phyloP scores from a whole-genome alignment of 768 basidiomycete species.

The Lentinula sp. region DNA sequence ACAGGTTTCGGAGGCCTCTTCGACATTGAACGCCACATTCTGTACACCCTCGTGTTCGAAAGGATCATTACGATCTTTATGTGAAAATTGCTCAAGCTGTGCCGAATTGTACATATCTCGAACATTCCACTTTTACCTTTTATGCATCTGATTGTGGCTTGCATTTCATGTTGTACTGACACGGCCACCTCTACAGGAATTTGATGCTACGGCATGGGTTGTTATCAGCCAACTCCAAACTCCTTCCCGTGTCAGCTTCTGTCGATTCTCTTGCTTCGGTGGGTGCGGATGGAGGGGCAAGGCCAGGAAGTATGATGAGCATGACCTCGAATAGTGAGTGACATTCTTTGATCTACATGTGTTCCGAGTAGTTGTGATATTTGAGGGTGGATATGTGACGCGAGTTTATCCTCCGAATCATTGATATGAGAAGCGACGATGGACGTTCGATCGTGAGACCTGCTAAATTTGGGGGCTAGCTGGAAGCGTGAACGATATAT shows the following conservation, averaged over 20 bases:
- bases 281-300: slow-evolving; percentile 10
- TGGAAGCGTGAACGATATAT: background rate
- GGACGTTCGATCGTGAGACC: no score
- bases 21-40: background rate
- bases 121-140: background rate
- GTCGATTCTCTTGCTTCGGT: slow-evolving; percentile 7
- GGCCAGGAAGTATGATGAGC: slow-evolving; percentile 30
- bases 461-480: no score
- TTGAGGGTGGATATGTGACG: background rate
- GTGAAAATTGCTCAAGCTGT: background rate
- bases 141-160: background rate
- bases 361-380: background rate
- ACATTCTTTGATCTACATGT: background rate
- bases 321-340: slow-evolving; percentile 27
- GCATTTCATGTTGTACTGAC: background rate
- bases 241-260: slow-evolving; percentile 31
- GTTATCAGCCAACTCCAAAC: slow-evolving; percentile 59
- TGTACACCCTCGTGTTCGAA: background rate
- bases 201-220: slow-evolving; percentile 64
- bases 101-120: background rate
- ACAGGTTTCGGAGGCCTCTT: background rate
- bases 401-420: background rate
- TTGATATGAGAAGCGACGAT: background rate
- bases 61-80: background rate
- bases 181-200: slow-evolving; percentile 31